Conservation (phyloP, 257 asterid species). For the Scutellaria barbata region DNA sequence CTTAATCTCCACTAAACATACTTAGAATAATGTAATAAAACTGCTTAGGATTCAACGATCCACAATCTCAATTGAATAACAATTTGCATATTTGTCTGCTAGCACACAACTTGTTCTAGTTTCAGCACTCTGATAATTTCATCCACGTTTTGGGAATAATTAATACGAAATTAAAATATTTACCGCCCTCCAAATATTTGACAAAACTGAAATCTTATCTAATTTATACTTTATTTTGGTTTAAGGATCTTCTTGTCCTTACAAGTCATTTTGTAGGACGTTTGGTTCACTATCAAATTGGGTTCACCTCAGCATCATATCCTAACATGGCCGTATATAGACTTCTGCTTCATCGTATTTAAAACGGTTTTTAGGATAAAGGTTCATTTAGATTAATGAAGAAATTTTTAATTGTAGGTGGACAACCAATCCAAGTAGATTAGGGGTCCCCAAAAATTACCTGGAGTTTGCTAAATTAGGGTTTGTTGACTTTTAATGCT, state of each 20-base stretch:
- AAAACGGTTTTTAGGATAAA: not conserved
- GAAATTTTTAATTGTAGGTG: slow-evolving; percentile 8
- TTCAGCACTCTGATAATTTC: not conserved
- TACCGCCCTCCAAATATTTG: slow-evolving; percentile 34
- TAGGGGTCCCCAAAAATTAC: slow-evolving; percentile 18
- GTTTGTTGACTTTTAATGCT: slow-evolving; percentile 33
- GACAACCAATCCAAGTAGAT: slow-evolving; percentile 6
- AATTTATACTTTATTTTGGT: not conserved
- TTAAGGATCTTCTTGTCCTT: no score
- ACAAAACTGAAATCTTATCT: slow-evolving; percentile 22
- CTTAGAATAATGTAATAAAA: slow-evolving; percentile 12
- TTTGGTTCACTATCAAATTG: no score
- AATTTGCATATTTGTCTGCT: slow-evolving; percentile 16
- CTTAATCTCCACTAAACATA: slow-evolving; percentile 29
- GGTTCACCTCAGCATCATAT: no score
- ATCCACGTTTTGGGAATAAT: slow-evolving; percentile 27
- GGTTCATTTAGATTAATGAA: not conserved
- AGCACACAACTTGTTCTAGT: slow-evolving; percentile 17
- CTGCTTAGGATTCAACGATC: slow-evolving; percentile 42
- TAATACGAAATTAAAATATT: slow-evolving; percentile 27
- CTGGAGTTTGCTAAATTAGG: slow-evolving; percentile 30
- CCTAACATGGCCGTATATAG: no score
- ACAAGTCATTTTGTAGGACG: no score
- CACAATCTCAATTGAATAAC: slow-evolving; percentile 30
- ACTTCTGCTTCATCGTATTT: not conserved